Evolutionary conservation across 495 filamentous ascomycete genomes (phyloP).

Genomic region (Neurospora pannonica): DNA sequence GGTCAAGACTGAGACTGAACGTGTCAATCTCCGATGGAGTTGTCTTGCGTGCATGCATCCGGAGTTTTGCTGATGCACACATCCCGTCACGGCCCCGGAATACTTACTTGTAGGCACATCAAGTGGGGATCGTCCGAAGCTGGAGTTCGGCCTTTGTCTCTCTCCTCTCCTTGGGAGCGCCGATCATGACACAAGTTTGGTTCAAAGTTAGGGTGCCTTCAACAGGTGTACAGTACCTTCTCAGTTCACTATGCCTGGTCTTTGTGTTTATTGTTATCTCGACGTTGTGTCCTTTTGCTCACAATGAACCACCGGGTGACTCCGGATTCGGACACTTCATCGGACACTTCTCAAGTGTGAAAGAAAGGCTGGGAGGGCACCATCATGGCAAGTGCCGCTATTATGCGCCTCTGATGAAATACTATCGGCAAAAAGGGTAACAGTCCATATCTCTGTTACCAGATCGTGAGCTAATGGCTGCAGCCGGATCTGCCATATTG

Average conservation of each 20-base stretch:
- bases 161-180: background rate
- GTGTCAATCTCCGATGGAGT: background rate
- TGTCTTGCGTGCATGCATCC: background rate
- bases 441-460: background rate
- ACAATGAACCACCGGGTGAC: background rate
- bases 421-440: background rate
- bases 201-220: background rate
- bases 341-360: background rate
- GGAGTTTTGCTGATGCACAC: background rate
- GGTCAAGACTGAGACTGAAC: background rate
- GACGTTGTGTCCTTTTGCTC: background rate
- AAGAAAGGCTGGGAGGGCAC: background rate
- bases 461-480: background rate
- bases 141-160: background rate
- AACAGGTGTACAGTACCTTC: background rate
- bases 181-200: background rate
- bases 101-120: background rate
- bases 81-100: background rate
- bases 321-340: background rate
- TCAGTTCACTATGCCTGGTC: background rate
- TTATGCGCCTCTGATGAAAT: background rate
- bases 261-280: background rate
- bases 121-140: background rate
- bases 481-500: background rate
- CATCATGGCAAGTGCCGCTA: background rate